Conservation (phyloP, 805 yeast genomes). For the Ogataea pilisensis region DNA sequence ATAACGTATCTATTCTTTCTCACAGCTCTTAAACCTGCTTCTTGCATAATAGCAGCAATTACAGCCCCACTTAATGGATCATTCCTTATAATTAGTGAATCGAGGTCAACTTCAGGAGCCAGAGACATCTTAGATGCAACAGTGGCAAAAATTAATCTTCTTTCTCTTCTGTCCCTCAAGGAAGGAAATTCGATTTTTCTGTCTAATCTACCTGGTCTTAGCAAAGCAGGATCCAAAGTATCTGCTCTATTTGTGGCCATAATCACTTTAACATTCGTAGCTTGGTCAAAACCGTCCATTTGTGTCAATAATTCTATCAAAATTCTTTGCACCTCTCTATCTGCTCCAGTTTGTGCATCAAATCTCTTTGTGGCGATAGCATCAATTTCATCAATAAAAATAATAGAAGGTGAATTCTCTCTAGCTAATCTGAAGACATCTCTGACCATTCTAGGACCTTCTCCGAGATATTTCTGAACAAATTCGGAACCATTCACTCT, state of each 20-base stretch:
- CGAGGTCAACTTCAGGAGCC: constrained; percentile 96
- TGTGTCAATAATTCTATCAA: constrained; percentile 92
- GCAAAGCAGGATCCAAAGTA: constrained; percentile 94
- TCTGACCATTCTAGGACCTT: constrained; percentile 99
- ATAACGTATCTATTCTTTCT: constrained; percentile 97
- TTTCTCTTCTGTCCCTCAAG: constrained; percentile 93
- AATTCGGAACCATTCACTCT: constrained; percentile 98
- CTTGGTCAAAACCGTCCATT: constrained; percentile 99
- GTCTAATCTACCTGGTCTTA: constrained; percentile 98
- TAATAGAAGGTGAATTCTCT: constrained; percentile 95
- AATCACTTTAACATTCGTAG: constrained; percentile 91
- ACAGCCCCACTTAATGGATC: constrained; percentile 97
- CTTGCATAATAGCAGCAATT: constrained; percentile 99
- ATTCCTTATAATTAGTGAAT: constrained; percentile 88
- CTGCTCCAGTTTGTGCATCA: constrained; percentile 99
- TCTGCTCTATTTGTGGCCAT: constrained; percentile 99
- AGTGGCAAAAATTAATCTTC: constrained; percentile 93
- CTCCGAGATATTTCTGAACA: constrained; percentile 97
- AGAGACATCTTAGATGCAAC: constrained; percentile 96
- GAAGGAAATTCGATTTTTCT: constrained; percentile 97
- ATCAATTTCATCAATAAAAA: constrained; percentile 97
- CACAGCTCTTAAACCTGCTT: constrained; percentile 98
- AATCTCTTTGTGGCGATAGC: constrained; percentile 99
- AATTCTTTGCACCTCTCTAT: constrained; percentile 98
- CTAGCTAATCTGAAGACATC: constrained; percentile 96